Evolutionary conservation across 1,284 basidiomycete genomes (phyloP).

Genomic region (Chalciporus sp.): DNA sequence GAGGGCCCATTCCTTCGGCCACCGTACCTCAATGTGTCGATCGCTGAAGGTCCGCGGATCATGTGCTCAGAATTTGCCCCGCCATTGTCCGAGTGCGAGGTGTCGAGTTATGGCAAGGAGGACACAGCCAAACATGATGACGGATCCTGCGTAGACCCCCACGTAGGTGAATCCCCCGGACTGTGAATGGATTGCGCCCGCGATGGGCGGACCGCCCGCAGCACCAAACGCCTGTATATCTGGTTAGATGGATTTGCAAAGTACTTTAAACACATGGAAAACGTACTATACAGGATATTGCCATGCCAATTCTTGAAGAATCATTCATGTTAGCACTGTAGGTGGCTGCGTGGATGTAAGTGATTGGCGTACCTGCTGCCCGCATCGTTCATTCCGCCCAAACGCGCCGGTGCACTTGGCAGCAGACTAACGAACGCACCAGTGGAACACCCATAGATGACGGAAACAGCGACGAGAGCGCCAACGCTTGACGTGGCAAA

Average conservation of each 20-base stretch:
- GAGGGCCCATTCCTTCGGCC: too few relatives aligned
- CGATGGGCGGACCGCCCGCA: background rate
- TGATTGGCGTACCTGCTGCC: constrained; percentile 40
- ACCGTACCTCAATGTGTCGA: too few relatives aligned
- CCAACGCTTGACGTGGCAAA: constrained; percentile 31
- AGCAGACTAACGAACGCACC: constrained; percentile 41
- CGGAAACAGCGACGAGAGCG: constrained; percentile 37
- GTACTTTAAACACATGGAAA: background rate
- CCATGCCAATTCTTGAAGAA: background rate
- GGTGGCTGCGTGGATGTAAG: constrained; percentile 31
- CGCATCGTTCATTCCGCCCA: constrained; percentile 42
- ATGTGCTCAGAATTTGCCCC: background rate
- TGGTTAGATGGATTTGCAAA: background rate
- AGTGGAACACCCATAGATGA: constrained; percentile 44
- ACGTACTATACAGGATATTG: background rate
- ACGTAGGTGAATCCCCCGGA: constrained; percentile 38
- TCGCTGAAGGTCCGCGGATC: background rate
- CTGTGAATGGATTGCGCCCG: constrained; percentile 19
- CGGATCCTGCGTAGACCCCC: constrained; percentile 43
- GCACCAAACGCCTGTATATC: background rate
- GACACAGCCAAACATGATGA: constrained; percentile 6
- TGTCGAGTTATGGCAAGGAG: constrained; percentile 13
- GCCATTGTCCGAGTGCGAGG: constrained; percentile 16
- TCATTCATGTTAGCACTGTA: background rate
- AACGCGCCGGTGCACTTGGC: constrained; percentile 37